These are phyloP conservation scores for Ganoderma resinaceum DNA, from an alignment of 1,284 basidiomycete genomes.

Conservation along the genomic window DNA sequence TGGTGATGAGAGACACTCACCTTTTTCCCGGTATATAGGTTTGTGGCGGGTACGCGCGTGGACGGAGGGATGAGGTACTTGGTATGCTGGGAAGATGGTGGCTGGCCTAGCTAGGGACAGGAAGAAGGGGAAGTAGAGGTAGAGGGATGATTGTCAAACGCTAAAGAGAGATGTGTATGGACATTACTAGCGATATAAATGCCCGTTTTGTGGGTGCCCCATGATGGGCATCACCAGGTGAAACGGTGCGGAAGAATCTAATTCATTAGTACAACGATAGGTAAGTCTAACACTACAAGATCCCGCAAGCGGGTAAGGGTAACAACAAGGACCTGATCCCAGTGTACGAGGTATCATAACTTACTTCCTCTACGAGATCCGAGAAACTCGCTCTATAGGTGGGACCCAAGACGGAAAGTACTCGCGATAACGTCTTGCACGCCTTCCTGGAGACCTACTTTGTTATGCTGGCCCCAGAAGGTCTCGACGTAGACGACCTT, in stretches of 20 bases:
- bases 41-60: background rate
- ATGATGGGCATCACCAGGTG: background rate
- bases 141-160: background rate
- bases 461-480: conserved; percentile 68
- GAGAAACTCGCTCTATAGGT: background rate
- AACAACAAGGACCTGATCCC: background rate
- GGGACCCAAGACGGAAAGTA: conserved; percentile 46
- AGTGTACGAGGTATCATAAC: conserved; percentile 6
- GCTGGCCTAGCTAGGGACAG: background rate
- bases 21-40: background rate
- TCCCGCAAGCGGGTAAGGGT: background rate
- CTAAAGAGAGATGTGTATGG: background rate
- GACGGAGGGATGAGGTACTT: background rate
- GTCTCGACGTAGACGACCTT: conserved; percentile 68
- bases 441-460: conserved; percentile 72
- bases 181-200: background rate
- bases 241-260: background rate
- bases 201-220: background rate
- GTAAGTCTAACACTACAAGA: background rate
- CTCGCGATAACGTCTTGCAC: conserved; percentile 73
- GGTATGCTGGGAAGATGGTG: background rate
- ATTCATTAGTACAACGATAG: background rate
- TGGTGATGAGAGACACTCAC: background rate
- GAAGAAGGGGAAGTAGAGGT: background rate
- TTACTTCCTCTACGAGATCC: background rate